Conservation (phyloP, 2,329 filamentous ascomycete species). For the Fusarium sp. region DNA sequence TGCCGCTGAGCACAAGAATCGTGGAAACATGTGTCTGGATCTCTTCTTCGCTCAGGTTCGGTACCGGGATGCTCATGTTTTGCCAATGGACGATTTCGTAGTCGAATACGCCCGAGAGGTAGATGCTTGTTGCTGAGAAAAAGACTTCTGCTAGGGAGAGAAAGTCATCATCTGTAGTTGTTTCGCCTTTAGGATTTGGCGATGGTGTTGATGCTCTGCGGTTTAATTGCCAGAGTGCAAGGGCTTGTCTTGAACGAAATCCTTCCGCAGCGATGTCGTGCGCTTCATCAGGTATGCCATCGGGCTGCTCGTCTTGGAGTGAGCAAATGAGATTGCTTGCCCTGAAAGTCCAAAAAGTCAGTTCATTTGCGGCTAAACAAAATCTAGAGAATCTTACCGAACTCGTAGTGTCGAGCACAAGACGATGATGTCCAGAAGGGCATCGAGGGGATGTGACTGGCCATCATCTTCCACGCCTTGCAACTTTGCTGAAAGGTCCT, state of each 20-base stretch:
- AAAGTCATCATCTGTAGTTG: constrained; percentile 8
- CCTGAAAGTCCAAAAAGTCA: not conserved
- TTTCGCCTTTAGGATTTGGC: rapidly evolving
- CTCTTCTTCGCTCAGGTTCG: constrained; percentile 34
- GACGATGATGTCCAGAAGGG: constrained; percentile 48
- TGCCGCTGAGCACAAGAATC: constrained; percentile 39
- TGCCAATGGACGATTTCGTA: constrained; percentile 50
- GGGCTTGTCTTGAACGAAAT: constrained; percentile 27
- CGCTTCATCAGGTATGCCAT: not conserved
- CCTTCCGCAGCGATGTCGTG: constrained; percentile 34
- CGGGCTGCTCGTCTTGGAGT: rapidly evolving
- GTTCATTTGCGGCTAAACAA: rapidly evolving
- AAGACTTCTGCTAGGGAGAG: constrained; percentile 40
- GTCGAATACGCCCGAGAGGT: constrained; percentile 53
- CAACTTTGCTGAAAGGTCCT: not conserved
- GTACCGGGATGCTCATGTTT: constrained; percentile 30
- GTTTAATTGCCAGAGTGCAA: constrained; percentile 25
- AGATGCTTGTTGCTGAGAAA: constrained; percentile 51
- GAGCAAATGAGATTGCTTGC: constrained; percentile 6
- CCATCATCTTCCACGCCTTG: not conserved
- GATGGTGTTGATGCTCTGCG: rapidly evolving
- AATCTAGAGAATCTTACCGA: not conserved
- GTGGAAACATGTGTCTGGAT: constrained; percentile 39
- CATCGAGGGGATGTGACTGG: constrained; percentile 22
- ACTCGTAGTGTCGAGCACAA: constrained; percentile 48